Conservation (phyloP, 768 basidiomycete genomes). For the Mycena sanguinolenta region DNA sequence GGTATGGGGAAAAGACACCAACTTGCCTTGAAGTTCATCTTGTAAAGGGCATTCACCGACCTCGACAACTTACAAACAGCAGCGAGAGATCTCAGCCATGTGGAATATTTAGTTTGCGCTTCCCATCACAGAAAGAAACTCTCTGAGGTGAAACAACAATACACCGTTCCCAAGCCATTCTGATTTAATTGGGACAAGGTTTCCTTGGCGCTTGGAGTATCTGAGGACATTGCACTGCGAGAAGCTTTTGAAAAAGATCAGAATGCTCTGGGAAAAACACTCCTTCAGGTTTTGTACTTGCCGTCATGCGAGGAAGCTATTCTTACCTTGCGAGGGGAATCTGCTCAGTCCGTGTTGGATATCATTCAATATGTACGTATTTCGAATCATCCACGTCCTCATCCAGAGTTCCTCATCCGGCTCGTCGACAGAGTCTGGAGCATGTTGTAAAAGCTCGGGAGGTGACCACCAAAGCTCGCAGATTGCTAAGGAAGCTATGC, state of each 20-base stretch:
- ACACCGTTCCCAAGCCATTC: not conserved
- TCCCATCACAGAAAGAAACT: conserved; percentile 2
- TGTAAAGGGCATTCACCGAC: not conserved
- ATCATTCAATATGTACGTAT: conserved; percentile 28
- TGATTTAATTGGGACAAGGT: not conserved
- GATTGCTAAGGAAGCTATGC: conserved; percentile 10
- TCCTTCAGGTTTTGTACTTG: conserved; percentile 18
- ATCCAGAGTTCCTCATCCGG: too few species aligned
- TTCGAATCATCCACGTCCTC: too few species aligned
- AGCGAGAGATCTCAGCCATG: not conserved
- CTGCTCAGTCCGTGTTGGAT: conserved; percentile 25
- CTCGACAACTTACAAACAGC: not conserved
- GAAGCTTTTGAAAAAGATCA: conserved; percentile 19
- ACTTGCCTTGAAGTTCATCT: not conserved
- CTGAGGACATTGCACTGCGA: conserved; percentile 4
- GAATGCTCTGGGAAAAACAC: not conserved
- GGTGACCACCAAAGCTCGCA: not conserved
- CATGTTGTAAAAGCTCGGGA: not conserved
- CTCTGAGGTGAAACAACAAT: not conserved
- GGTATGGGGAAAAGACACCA: not conserved
- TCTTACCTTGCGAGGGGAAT: conserved; percentile 16
- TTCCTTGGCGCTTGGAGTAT: conserved; percentile 9
- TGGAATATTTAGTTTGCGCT: conserved; percentile 8
- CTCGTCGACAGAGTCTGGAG: not conserved
- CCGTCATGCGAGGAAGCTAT: conserved; percentile 1